Evolutionary conservation across 345 rosid species (phyloP), one percentile per base, ranked within the genome.

Genomic region (Hevea brasiliensis): DNA sequence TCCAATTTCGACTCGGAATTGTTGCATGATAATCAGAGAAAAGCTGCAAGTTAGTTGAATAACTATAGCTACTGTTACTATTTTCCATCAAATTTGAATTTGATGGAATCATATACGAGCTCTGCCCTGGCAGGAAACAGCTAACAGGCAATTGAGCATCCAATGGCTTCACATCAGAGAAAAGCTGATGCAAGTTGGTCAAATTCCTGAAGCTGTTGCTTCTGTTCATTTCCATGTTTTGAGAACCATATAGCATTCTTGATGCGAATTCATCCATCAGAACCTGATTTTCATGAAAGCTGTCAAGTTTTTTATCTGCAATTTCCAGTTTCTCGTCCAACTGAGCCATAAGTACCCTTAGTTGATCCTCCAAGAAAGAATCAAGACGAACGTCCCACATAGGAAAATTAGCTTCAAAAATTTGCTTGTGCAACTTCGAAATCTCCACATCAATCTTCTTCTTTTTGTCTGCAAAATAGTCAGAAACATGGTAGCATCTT

Each of bases 401-500:
- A 20, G 66, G 71, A 24, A 21, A 65, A 41, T 35, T 70, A 10
- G 61, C 60, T 57, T 59, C 26, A 23, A 10, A 9, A 45, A 23
- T 24, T 21, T 70, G 53, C 68, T 65, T 45, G 15, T 12, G 45
- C 51, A 71, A 40, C 35, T 58, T 64, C 10, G 57, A 24, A n/a
- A 62, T 21, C 55, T 76, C 70, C 0, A 17, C 6, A 62, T 70
- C 75, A 4, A 65, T 10, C 42, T 45, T 57, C 41, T 65, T 71
- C 66, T 63, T 71, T 42, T 71, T 70, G 0, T 65, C 71, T 20
- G 53, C 20, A 18, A 76, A 76, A 26, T 76, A 76, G 18, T 76
- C 74, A 10, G 75, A 56, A 1, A 47, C 29, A 17, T 14, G 18
- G 8, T 44, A 71, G 14, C 53, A 37, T 56, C 23, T 76, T 45